These are phyloP conservation scores for Aspergillus tanneri DNA, from an alignment of 2,329 filamentous ascomycete species.

Conservation along the genomic window DNA sequence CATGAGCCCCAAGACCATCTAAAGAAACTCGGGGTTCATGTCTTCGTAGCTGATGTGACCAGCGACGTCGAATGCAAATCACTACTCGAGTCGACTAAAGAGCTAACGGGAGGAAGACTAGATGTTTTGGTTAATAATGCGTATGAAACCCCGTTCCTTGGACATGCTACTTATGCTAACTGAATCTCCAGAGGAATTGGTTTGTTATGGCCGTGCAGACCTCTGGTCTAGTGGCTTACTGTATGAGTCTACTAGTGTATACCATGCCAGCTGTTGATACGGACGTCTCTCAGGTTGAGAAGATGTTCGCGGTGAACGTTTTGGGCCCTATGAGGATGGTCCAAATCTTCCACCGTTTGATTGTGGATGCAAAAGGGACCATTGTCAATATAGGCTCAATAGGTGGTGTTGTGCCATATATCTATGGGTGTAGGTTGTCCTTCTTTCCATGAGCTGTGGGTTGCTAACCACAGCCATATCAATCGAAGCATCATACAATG, in stretches of 20 bases:
- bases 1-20: background rate
- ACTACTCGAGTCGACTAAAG: background rate
- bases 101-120: background rate
- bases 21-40: background rate
- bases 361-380: slow-evolving; percentile 13
- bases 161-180: background rate
- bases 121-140: slow-evolving; percentile 11
- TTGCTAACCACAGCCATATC: background rate
- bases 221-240: background rate
- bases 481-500: slow-evolving; percentile 8
- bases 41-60: slow-evolving; percentile 4
- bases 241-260: background rate
- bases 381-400: slow-evolving; percentile 30
- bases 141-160: background rate
- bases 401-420: slow-evolving; percentile 11
- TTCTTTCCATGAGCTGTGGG: background rate
- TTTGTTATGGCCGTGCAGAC: background rate
- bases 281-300: background rate
- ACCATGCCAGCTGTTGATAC: slow-evolving; percentile 12
- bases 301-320: slow-evolving; percentile 14
- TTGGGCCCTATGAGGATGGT: slow-evolving; percentile 12
- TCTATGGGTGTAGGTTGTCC: slow-evolving; percentile 3
- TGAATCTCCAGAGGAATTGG: background rate
- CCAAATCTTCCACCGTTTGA: background rate
- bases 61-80: background rate